Percentiles rank a stretch among this genome's conserved stretches.
phyloP scores from a whole-genome alignment of 2,329 filamentous ascomycete genomes.

The Ophiocordyceps sinensis region DNA sequence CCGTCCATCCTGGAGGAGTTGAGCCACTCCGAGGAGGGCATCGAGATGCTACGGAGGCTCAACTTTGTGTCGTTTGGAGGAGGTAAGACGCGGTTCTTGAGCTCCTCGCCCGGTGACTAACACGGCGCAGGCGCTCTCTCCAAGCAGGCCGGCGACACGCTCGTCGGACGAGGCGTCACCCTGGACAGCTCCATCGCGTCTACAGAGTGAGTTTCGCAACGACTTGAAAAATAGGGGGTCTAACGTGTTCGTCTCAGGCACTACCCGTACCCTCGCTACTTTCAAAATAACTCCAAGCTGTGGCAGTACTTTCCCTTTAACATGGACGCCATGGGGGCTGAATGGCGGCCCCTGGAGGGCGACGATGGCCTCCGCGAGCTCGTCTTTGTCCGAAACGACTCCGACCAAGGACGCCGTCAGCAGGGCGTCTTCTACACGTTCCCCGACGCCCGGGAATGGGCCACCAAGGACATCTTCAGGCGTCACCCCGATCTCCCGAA shows the following conservation, averaged over 20 bases:
- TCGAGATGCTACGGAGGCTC: slow-evolving; percentile 17
- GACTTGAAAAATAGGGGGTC: too few relatives aligned
- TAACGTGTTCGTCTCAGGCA: slow-evolving; percentile 8
- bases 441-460: slow-evolving; percentile 18
- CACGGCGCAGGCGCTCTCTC: slow-evolving; percentile 19
- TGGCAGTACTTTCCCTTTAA: slow-evolving; percentile 31
- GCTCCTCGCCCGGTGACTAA: not conserved
- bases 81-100: slow-evolving; percentile 11
- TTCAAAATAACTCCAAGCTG: slow-evolving; percentile 15
- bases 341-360: slow-evolving; percentile 17
- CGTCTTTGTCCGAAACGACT: slow-evolving; percentile 21
- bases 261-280: slow-evolving; percentile 18
- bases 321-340: slow-evolving; percentile 23
- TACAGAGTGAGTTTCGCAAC: slow-evolving; percentile 22
- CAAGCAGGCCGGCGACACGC: slow-evolving; percentile 19
- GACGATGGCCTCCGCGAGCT: slow-evolving; percentile 11
- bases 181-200: slow-evolving; percentile 23
- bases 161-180: slow-evolving; percentile 19
- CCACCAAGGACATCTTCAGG: slow-evolving; percentile 21
- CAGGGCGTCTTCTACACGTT: slow-evolving; percentile 23
- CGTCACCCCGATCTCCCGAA: slow-evolving; percentile 17
- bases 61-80: slow-evolving; percentile 21
- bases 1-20: slow-evolving; percentile 29
- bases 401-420: slow-evolving; percentile 16
- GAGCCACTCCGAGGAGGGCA: slow-evolving; percentile 15